Evolutionary conservation across 768 basidiomycete species (phyloP).

Genomic region (Hygrophoropsis aurantiaca): DNA sequence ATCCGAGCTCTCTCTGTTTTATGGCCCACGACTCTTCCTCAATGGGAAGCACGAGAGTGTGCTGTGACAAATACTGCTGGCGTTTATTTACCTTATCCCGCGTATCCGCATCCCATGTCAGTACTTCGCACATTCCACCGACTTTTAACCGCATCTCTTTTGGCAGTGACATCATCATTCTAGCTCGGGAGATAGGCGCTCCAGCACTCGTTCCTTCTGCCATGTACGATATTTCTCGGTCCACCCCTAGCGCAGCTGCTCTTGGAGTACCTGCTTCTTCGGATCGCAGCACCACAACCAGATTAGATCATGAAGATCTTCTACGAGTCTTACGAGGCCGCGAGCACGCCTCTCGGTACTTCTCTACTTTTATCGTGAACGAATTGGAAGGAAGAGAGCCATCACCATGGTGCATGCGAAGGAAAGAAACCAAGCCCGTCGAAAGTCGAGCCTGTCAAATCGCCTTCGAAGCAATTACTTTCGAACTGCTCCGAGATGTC

Average conservation of each 20-base stretch:
- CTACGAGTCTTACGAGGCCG: slow-evolving; percentile 64
- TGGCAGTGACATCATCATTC: slow-evolving; percentile 60
- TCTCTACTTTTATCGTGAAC: slow-evolving; percentile 76
- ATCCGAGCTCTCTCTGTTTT: slow-evolving; percentile 47
- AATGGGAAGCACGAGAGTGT: slow-evolving; percentile 72
- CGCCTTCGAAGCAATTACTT: slow-evolving; percentile 72
- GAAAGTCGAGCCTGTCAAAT: slow-evolving; percentile 60
- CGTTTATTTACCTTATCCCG: slow-evolving; percentile 53
- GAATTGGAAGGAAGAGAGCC: slow-evolving; percentile 67
- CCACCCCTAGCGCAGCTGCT: slow-evolving; percentile 58
- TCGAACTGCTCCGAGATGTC: slow-evolving; percentile 71
- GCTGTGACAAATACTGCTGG: slow-evolving; percentile 49
- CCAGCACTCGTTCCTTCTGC: slow-evolving; percentile 68
- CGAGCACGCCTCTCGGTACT: slow-evolving; percentile 69
- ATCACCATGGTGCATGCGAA: slow-evolving; percentile 47
- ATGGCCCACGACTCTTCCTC: slow-evolving; percentile 63
- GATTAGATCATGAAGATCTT: slow-evolving; percentile 50
- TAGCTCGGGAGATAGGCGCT: slow-evolving; percentile 57
- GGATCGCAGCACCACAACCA: slow-evolving; percentile 38
- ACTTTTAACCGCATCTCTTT: slow-evolving; percentile 9
- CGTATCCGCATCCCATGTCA: slow-evolving; percentile 69
- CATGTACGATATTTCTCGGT: slow-evolving; percentile 79
- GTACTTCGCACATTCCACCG: slow-evolving; percentile 20
- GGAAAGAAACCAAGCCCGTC: slow-evolving; percentile 44
- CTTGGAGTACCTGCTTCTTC: slow-evolving; percentile 47